Conservation (phyloP, 768 basidiomycete species). For the Lyophyllum semitale region DNA sequence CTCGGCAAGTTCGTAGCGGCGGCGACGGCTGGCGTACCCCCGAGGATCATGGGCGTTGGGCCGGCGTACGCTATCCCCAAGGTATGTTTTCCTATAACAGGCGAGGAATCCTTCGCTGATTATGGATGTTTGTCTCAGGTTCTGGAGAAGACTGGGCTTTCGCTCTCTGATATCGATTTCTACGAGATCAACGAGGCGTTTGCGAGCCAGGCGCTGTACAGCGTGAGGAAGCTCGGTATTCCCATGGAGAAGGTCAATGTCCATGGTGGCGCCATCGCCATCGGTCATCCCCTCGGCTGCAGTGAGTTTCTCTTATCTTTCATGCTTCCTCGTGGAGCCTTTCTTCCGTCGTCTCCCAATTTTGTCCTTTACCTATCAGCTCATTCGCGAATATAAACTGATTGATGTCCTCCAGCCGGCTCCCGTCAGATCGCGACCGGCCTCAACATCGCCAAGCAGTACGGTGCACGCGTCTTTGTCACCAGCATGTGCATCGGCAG, state of each 20-base stretch:
- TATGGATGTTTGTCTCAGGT: slow-evolving; percentile 21
- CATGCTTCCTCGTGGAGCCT: too few relatives aligned
- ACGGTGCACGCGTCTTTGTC: slow-evolving; percentile 74
- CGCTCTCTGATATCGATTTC: slow-evolving; percentile 78
- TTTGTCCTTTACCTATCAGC: background rate
- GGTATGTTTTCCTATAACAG: slow-evolving; percentile 4
- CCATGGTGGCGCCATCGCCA: slow-evolving; percentile 86
- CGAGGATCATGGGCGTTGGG: slow-evolving; percentile 90
- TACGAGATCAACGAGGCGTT: slow-evolving; percentile 94
- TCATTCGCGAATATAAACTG: background rate
- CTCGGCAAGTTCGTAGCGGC: slow-evolving; percentile 82
- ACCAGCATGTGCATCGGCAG: slow-evolving; percentile 92
- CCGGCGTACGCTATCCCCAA: slow-evolving; percentile 87
- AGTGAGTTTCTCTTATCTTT: slow-evolving; percentile 43
- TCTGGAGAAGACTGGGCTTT: slow-evolving; percentile 69
- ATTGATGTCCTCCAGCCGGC: slow-evolving; percentile 51
- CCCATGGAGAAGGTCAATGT: slow-evolving; percentile 81
- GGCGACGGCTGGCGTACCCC: slow-evolving; percentile 76
- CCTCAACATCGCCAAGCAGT: slow-evolving; percentile 77
- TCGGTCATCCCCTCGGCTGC: slow-evolving; percentile 87
- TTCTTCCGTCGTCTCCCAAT: background rate
- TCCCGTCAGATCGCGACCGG: slow-evolving; percentile 89
- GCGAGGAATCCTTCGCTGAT: too few relatives aligned
- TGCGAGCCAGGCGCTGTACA: slow-evolving; percentile 80
- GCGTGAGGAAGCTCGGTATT: slow-evolving; percentile 67